These are phyloP conservation scores for Hyphopichia burtonii DNA, from an alignment of 1,139 yeast species.

Conservation along the genomic window DNA sequence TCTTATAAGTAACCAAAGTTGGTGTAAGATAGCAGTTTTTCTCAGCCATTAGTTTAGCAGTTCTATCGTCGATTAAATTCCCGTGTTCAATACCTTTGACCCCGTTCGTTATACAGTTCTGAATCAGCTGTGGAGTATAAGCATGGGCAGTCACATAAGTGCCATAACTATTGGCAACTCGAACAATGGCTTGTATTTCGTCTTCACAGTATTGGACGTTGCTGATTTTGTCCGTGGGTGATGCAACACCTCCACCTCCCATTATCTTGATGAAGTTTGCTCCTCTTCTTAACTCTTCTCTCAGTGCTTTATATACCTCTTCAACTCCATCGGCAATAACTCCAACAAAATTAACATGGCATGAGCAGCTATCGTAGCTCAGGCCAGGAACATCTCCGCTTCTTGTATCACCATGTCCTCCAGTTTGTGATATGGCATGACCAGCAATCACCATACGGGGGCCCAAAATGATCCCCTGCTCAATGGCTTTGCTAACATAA, in stretches of 20 bases:
- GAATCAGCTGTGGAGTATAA: conserved; percentile 18
- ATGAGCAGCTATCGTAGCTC: conserved; percentile 16
- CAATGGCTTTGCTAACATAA: conserved; percentile 15
- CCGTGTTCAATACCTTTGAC: conserved; percentile 24
- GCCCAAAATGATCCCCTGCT: conserved; percentile 18
- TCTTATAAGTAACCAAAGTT: conserved; percentile 20
- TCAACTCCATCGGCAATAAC: conserved; percentile 20
- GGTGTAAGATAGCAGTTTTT: conserved; percentile 19
- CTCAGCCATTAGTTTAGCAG: conserved; percentile 18
- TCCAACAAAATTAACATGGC: conserved; percentile 15
- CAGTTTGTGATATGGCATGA: conserved; percentile 20
- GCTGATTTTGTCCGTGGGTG: conserved; percentile 11
- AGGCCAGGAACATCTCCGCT: conserved; percentile 15
- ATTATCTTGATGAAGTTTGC: conserved; percentile 16
- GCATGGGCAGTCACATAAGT: conserved; percentile 24
- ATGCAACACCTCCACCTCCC: conserved; percentile 14
- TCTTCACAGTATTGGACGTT: conserved; percentile 20
- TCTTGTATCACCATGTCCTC: conserved; percentile 22
- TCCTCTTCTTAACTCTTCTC: conserved; percentile 20
- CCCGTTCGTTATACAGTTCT: conserved; percentile 17
- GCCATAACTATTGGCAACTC: conserved; percentile 18
- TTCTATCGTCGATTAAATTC: conserved; percentile 18
- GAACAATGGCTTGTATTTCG: conserved; percentile 20
- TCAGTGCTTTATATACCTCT: conserved; percentile 16
- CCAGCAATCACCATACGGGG: conserved; percentile 20